Base-by-base conservation (phyloP, 2,329 filamentous ascomycete species). In the Pleurostoma richardsiae region DNA sequence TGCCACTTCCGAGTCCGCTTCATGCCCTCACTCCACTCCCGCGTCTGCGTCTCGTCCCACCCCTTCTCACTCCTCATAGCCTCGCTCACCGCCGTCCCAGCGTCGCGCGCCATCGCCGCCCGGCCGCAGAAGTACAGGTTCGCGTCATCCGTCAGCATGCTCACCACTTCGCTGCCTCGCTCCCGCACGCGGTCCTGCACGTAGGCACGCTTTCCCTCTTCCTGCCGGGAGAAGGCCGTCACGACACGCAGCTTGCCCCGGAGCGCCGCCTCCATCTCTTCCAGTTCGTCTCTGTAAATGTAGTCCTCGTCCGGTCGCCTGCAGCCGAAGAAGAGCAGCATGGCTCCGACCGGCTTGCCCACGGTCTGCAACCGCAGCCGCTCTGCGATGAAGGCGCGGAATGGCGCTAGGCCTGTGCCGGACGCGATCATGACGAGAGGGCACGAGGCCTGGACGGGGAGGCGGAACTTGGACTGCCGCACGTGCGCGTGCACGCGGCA, bases 1-100 rank as follows among this genome's bases (percentile, higher is more conserved):
- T 70, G 69, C 73, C 74, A 78, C 56, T 74, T 76, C n/a, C 66
- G 69, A 29, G 65, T 64, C 54, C 67, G 72, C 66, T 74, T 77
- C 38, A 74, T 57, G 11, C 58, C 63, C 51, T 73, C 72, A 28
- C 61, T 66, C 74, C 74, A 78, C 43, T 63, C 61, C 45, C 69
- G 69, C 10, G 68, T 61, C 40, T 71, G 64, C 5, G 49, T 54
- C 19, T 73, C 69, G 10, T 53, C 56, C 65, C 71, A 69, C 2
- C 56, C 59, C 49, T 66, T 68, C 33, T 54, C 52, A 27, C 50
- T 53, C 42, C 49, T 59, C 52, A 73, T 61, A 2, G 62, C 62
- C 19, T 60, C 56, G 11, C 66, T 67, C 7, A 75, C 52, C 1
- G 58, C 60, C 27, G 59, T 63, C 10, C 65, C 63, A 2, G 71